phyloP scores from a whole-genome alignment of 2,329 filamentous ascomycete species.

The Cordyceps pruinosa region DNA sequence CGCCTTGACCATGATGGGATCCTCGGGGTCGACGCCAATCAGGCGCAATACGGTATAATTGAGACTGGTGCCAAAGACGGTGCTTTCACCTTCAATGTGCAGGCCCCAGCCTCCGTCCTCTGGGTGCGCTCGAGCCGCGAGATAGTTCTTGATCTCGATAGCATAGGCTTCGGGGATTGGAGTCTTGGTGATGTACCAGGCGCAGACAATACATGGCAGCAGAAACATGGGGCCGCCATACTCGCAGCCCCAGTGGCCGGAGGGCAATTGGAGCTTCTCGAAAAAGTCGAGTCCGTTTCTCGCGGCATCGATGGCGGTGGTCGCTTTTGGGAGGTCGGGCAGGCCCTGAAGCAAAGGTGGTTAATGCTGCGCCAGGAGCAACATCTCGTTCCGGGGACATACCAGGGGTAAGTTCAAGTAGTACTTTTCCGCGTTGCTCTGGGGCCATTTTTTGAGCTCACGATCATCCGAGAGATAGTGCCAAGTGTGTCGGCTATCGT shows the following conservation, averaged over 20 bases:
- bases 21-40: constrained; percentile 75
- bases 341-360: constrained; percentile 49
- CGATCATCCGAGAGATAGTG: constrained; percentile 76
- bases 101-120: constrained; percentile 95
- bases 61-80: constrained; percentile 81
- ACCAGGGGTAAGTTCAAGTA: constrained; percentile 76
- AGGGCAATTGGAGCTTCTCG: constrained; percentile 77
- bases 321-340: constrained; percentile 62
- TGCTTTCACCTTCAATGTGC: constrained; percentile 89
- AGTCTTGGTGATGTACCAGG: constrained; percentile 85
- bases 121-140: constrained; percentile 76
- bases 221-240: constrained; percentile 98
- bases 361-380: background rate
- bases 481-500: constrained; percentile 85
- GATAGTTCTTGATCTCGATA: constrained; percentile 86
- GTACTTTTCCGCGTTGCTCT: constrained; percentile 83
- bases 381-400: constrained; percentile 18
- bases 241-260: constrained; percentile 94
- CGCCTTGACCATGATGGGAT: constrained; percentile 79
- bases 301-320: constrained; percentile 68
- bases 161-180: constrained; percentile 73
- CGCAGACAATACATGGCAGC: constrained; percentile 74
- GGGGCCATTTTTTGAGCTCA: constrained; percentile 70
- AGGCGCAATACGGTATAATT: constrained; percentile 81
- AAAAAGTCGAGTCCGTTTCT: constrained; percentile 83